Evolutionary conservation across 139 green algal species (phyloP).

Genomic region (Chlorella sorokiniana): DNA sequence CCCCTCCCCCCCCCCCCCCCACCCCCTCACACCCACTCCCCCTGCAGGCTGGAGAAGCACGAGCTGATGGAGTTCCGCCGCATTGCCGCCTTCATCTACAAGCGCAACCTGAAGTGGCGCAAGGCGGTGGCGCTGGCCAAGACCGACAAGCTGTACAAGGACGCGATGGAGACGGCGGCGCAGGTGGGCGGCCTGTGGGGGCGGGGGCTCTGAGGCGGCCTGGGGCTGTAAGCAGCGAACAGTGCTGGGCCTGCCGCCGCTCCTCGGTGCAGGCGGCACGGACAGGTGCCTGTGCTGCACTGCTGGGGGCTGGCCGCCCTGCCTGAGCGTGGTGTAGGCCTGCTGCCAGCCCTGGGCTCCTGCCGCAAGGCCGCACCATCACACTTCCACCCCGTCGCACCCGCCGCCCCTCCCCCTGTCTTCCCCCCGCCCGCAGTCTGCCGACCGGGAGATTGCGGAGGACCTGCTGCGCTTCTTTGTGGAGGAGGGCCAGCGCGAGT

Average conservation of each 20-base stretch:
- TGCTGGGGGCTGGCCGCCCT: no score
- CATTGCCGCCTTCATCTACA: slow-evolving; percentile 92
- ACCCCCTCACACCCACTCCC: not conserved
- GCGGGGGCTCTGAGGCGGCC: not conserved
- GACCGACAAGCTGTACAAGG: slow-evolving; percentile 80
- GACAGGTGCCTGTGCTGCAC: no score
- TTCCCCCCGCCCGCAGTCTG: slow-evolving; percentile 73
- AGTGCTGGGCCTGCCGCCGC: no score
- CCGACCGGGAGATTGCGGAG: slow-evolving; percentile 82
- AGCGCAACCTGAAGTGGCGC: slow-evolving; percentile 87
- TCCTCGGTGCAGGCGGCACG: no score
- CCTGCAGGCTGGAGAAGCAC: slow-evolving; percentile 85
- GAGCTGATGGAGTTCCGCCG: slow-evolving; percentile 97
- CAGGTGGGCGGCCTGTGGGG: slow-evolving; percentile 31
- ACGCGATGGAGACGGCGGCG: slow-evolving; percentile 95
- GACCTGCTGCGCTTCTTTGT: slow-evolving; percentile 94
- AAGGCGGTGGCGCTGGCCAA: slow-evolving; percentile 90
- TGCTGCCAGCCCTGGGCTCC: no score
- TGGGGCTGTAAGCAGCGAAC: no score
- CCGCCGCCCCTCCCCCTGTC: not conserved
- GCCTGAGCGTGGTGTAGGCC: no score
- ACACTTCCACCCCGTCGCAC: no score
- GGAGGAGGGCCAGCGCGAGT: slow-evolving; percentile 83
- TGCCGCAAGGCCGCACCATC: no score
- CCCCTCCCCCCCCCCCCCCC: not conserved